Conservation (phyloP, 805 yeast species). For the Yarrowia keelungensis region DNA sequence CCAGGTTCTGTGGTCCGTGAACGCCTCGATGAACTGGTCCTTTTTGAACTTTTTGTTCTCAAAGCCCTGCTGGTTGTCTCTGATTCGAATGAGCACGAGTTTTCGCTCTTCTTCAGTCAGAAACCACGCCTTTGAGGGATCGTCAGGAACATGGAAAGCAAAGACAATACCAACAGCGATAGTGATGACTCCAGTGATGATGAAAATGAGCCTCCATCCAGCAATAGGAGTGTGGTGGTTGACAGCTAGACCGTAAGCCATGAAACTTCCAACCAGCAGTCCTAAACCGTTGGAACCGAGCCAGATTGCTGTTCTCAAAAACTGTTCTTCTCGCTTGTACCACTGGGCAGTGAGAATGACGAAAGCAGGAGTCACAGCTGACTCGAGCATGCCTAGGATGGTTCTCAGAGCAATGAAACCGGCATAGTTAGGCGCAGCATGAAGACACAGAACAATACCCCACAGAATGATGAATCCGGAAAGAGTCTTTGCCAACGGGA, state of each 20-base stretch:
- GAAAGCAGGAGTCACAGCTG: constrained; percentile 63
- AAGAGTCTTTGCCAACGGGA: constrained; percentile 63
- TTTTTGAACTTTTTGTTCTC: constrained; percentile 60
- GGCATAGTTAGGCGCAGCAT: constrained; percentile 56
- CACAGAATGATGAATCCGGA: constrained; percentile 61
- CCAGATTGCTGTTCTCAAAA: constrained; percentile 55
- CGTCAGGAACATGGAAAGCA: constrained; percentile 56
- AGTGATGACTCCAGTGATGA: constrained; percentile 64
- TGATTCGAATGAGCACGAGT: constrained; percentile 60
- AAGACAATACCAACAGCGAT: constrained; percentile 50
- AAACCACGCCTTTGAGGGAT: constrained; percentile 59
- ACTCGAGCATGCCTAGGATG: constrained; percentile 60
- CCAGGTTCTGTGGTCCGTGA: constrained; percentile 60
- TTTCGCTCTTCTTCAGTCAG: constrained; percentile 56
- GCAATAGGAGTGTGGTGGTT: constrained; percentile 49
- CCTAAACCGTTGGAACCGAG: constrained; percentile 56
- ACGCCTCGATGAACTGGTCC: constrained; percentile 60
- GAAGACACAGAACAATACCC: constrained; percentile 65
- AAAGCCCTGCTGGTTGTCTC: constrained; percentile 62
- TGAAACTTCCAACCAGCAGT: constrained; percentile 55
- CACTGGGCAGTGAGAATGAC: constrained; percentile 64
- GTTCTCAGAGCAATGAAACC: constrained; percentile 59
- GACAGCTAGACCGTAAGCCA: constrained; percentile 56
- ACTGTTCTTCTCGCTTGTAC: constrained; percentile 59
- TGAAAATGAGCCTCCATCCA: constrained; percentile 63